A percentile compares a stretch with the other conserved stretches of the same genome.
These are phyloP conservation scores for Talaromyces wortmannii DNA, from an alignment of 495 filamentous ascomycete species.

Conservation along the genomic window DNA sequence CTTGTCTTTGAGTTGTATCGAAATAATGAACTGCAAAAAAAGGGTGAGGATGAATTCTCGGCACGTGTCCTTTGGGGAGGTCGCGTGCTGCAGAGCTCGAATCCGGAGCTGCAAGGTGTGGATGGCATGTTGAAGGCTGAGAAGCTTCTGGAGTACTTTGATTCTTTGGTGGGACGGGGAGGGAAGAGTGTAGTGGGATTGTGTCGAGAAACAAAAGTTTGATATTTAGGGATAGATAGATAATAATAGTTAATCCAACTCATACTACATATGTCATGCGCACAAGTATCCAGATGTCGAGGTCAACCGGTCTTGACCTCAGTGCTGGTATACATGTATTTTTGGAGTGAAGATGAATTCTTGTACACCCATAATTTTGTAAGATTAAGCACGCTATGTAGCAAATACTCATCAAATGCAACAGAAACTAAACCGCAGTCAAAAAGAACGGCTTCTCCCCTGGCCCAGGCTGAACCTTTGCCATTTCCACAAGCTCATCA, in stretches of 20 bases:
- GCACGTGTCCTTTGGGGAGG: conserved; percentile 60
- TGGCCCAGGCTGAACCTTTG: conserved; percentile 62
- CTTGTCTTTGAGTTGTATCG: conserved; percentile 60
- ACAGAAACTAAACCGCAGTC: conserved; percentile 38
- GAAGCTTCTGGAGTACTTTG: conserved; percentile 54
- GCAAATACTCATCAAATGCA: too few relatives aligned
- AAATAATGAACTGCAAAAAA: conserved; percentile 9
- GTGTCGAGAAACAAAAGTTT: conserved; percentile 10
- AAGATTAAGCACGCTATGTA: too few relatives aligned
- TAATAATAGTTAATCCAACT: not conserved
- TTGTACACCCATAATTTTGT: too few relatives aligned
- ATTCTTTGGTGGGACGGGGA: conserved; percentile 49
- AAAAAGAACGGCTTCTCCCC: conserved; percentile 94
- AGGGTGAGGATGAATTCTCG: conserved; percentile 18
- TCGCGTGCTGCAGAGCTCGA: conserved; percentile 48
- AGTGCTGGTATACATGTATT: conserved; percentile 37
- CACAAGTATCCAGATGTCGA: not conserved
- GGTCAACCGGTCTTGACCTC: not conserved
- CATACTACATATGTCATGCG: not conserved
- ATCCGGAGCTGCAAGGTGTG: conserved; percentile 49
- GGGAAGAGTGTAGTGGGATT: conserved; percentile 37
- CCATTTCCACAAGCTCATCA: conserved; percentile 79
- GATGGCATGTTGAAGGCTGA: conserved; percentile 53
- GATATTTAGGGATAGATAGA: not conserved
- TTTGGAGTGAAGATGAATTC: too few relatives aligned